A percentile compares a stretch with the other conserved stretches of the same genome.
Evolutionary conservation across 2,329 filamentous ascomycete genomes (phyloP).

Genomic region (Arthrobotrys iridis): DNA sequence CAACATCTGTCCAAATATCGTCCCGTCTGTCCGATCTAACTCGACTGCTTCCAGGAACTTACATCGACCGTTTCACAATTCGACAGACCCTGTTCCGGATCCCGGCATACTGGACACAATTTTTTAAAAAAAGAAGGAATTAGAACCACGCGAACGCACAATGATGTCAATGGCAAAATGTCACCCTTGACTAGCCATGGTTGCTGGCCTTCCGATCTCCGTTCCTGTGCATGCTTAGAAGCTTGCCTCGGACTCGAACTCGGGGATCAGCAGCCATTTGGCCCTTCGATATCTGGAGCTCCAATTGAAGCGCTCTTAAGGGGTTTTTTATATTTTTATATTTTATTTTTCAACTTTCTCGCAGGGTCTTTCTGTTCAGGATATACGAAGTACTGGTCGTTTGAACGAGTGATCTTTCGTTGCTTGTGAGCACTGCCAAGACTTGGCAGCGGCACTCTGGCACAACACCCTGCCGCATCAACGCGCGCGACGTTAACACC

Average conservation of each 20-base stretch:
- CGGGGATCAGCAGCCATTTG: slow-evolving; percentile 34
- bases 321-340: too few relatives aligned
- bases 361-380: too few relatives aligned
- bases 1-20: too few relatives aligned
- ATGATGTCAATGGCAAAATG: slow-evolving; percentile 29
- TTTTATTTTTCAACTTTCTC: too few relatives aligned
- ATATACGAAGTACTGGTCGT: too few relatives aligned
- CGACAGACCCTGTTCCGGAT: background rate
- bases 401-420: too few relatives aligned
- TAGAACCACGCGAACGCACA: slow-evolving; percentile 9
- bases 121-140: too few relatives aligned
- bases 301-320: slow-evolving; percentile 2
- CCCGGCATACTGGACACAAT: slow-evolving; percentile 1
- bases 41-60: background rate
- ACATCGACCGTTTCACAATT: slow-evolving; percentile 12
- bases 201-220: slow-evolving; percentile 25
- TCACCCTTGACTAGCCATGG: background rate
- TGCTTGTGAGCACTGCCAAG: background rate
- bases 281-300: background rate
- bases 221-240: slow-evolving; percentile 3
- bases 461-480: slow-evolving; percentile 11
- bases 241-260: slow-evolving; percentile 41
- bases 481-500: background rate
- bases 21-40: background rate
- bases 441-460: slow-evolving; percentile 11